phyloP scores from a whole-genome alignment of 2,329 filamentous ascomycete species.

The Xylaria hypoxylon region DNA sequence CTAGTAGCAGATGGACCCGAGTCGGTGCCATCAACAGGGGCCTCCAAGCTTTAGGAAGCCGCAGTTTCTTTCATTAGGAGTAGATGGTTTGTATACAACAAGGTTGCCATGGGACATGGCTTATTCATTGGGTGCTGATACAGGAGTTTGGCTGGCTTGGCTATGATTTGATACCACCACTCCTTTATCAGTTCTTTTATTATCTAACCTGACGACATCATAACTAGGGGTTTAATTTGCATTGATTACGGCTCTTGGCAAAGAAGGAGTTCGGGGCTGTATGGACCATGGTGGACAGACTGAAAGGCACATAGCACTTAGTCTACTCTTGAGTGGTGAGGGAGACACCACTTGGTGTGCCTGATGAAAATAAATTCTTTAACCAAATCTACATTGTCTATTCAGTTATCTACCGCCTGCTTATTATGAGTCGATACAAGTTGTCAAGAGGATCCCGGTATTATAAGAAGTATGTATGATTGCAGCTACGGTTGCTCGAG shows the following conservation, averaged over 20 bases:
- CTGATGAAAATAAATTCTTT: slow-evolving; percentile 22
- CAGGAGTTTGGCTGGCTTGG: slow-evolving; percentile 35
- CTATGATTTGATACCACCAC: slow-evolving; percentile 35
- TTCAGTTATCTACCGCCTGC: not conserved
- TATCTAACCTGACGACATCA: slow-evolving; percentile 31
- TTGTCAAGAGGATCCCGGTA: not conserved
- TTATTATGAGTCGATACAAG: not conserved
- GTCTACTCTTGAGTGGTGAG: slow-evolving; percentile 2
- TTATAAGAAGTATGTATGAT: not conserved
- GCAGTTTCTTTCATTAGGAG: slow-evolving; percentile 59
- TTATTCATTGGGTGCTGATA: slow-evolving; percentile 12
- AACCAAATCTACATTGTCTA: not conserved
- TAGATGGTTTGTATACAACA: slow-evolving; percentile 36
- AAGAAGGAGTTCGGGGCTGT: slow-evolving; percentile 14
- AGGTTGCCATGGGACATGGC: slow-evolving; percentile 13
- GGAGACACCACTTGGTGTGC: slow-evolving; percentile 14
- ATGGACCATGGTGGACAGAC: slow-evolving; percentile 25
- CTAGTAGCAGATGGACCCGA: slow-evolving; percentile 54
- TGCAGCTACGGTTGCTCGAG: not conserved
- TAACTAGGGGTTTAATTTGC: slow-evolving; percentile 29
- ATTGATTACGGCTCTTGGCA: slow-evolving; percentile 28
- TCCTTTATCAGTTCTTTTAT: slow-evolving; percentile 24
- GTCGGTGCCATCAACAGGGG: slow-evolving; percentile 54
- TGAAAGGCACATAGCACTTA: slow-evolving; percentile 33
- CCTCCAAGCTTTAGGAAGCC: slow-evolving; percentile 56